Percentiles rank a stretch among this genome's conserved stretches.
Evolutionary conservation across 2,329 filamentous ascomycete species (phyloP).

Genomic region (Amylocarpus encephaloides): DNA sequence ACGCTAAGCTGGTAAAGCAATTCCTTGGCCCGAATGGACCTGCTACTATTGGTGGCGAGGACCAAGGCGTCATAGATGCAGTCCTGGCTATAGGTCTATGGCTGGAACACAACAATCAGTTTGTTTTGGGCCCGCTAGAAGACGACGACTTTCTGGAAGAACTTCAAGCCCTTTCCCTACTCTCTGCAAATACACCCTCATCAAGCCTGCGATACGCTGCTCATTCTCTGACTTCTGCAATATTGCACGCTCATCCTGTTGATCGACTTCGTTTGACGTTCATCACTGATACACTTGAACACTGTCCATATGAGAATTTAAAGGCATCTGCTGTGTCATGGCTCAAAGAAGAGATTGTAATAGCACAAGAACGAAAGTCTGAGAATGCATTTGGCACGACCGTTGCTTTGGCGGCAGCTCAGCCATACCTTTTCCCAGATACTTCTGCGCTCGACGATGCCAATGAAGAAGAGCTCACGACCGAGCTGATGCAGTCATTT

Average conservation of each 20-base stretch:
- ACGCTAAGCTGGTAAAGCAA: slow-evolving; percentile 45
- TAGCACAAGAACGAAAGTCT: slow-evolving; percentile 29
- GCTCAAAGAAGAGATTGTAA: slow-evolving; percentile 56
- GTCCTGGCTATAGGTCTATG: slow-evolving; percentile 54
- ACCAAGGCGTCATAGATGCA: slow-evolving; percentile 52
- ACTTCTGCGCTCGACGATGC: slow-evolving; percentile 41
- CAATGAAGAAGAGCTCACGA: slow-evolving; percentile 38
- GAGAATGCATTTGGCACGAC: slow-evolving; percentile 42
- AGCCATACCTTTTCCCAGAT: slow-evolving; percentile 56
- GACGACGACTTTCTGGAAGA: slow-evolving; percentile 49
- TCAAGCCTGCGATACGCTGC: slow-evolving; percentile 32
- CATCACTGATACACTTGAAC: slow-evolving; percentile 58
- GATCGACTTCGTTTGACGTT: slow-evolving; percentile 54
- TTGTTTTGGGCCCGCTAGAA: slow-evolving; percentile 33
- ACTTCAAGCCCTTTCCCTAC: slow-evolving; percentile 42
- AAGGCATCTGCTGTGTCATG: slow-evolving; percentile 58
- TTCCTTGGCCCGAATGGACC: slow-evolving; percentile 47
- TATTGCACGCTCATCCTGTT: slow-evolving; percentile 50
- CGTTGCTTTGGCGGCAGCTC: slow-evolving; percentile 52
- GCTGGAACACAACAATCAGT: slow-evolving; percentile 45
- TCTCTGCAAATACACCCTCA: slow-evolving; percentile 35
- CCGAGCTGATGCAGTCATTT: slow-evolving; percentile 46
- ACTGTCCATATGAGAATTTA: slow-evolving; percentile 56
- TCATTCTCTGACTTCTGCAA: slow-evolving; percentile 31
- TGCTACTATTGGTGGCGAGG: slow-evolving; percentile 39